Conservation (phyloP, 768 basidiomycete genomes). For the Pisolithus microcarpus region DNA sequence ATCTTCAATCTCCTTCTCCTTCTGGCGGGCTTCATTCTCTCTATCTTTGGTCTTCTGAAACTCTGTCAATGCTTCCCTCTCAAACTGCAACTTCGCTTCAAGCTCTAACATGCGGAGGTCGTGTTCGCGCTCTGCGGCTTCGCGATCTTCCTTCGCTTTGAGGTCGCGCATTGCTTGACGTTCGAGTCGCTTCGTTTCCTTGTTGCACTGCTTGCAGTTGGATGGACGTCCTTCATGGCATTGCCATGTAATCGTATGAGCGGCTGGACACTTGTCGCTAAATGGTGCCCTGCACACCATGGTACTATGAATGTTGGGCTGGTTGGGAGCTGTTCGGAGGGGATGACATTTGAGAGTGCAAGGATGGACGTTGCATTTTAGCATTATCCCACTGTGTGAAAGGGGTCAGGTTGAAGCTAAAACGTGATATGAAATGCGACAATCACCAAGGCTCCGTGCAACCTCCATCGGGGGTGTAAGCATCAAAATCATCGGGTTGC, state of each 20-base stretch:
- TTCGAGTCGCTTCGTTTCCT: constrained; percentile 34
- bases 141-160: constrained; percentile 36
- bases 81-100: constrained; percentile 33
- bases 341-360: constrained; percentile 62
- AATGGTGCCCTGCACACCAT: constrained; percentile 40
- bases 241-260: constrained; percentile 37
- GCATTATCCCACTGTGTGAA: constrained; percentile 34
- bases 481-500: constrained; percentile 42
- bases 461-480: constrained; percentile 53
- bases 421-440: not conserved
- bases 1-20: constrained; percentile 39
- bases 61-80: constrained; percentile 31
- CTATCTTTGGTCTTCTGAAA: constrained; percentile 31
- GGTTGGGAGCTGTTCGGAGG: constrained; percentile 41
- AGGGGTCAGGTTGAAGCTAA: not conserved
- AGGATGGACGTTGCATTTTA: constrained; percentile 45
- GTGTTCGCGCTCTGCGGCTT: constrained; percentile 39
- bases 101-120: constrained; percentile 35
- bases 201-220: constrained; percentile 43
- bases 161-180: constrained; percentile 35
- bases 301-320: constrained; percentile 13
- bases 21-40: constrained; percentile 32
- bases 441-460: constrained; percentile 54
- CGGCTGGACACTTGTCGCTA: constrained; percentile 31
- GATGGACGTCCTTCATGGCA: constrained; percentile 35